These are phyloP conservation scores for Dendrothele bispora DNA, from an alignment of 768 basidiomycete genomes.

Conservation along the genomic window DNA sequence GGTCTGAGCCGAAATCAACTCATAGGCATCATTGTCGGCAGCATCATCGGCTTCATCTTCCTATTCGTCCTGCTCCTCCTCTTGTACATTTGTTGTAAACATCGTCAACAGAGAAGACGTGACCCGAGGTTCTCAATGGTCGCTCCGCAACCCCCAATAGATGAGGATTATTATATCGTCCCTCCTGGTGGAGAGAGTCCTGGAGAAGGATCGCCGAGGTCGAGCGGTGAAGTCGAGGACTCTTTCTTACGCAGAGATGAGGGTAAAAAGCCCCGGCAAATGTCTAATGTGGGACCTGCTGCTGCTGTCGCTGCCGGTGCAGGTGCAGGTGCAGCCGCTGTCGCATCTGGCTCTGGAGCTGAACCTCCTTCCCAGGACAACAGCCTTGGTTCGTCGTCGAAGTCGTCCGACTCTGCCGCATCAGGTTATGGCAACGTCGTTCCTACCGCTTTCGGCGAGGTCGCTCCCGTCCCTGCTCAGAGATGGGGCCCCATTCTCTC, in stretches of 20 bases:
- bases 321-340: conserved; percentile 10
- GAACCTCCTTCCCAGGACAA: conserved; percentile 37
- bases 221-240: conserved; percentile 70
- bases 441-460: conserved; percentile 36
- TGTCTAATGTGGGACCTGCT: no score
- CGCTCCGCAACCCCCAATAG: conserved; percentile 25
- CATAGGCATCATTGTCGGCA: conserved; percentile 59
- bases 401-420: conserved; percentile 42
- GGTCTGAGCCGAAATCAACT: conserved; percentile 40
- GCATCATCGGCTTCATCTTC: conserved; percentile 58
- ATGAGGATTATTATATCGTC: conserved; percentile 40
- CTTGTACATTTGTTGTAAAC: conserved; percentile 46
- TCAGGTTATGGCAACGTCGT: conserved; percentile 45
- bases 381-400: conserved; percentile 35
- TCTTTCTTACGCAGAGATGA: conserved; percentile 50
- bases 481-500: conserved; percentile 34
- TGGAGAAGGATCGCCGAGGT: conserved; percentile 69
- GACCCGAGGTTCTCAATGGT: conserved; percentile 28
- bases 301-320: background rate
- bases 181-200: conserved; percentile 37
- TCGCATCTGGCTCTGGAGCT: conserved; percentile 36
- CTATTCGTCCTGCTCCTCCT: conserved; percentile 52
- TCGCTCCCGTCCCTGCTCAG: conserved; percentile 32
- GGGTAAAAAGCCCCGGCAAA: conserved; percentile 14
- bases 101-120: conserved; percentile 40